Percentiles rank a stretch among this genome's conserved stretches.
These are phyloP conservation scores for Phaeosphaeria sp. DNA, from an alignment of 2,329 filamentous ascomycete genomes.

Conservation along the genomic window DNA sequence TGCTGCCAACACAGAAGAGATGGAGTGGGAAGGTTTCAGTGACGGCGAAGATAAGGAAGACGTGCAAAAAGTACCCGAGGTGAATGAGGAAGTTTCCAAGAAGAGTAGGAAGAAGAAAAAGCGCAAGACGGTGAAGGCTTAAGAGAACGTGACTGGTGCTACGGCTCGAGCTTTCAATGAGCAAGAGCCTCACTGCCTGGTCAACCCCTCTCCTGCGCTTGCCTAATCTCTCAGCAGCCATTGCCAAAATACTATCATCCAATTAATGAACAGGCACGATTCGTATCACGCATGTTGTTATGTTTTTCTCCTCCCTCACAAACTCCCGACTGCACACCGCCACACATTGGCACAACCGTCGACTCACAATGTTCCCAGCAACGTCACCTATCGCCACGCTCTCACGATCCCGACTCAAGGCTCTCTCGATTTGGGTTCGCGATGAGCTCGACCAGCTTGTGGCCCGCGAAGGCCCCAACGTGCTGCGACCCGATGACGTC, in stretches of 20 bases:
- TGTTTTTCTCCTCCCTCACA: neutral
- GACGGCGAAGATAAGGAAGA: slow-evolving; percentile 33
- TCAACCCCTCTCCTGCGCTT: neutral
- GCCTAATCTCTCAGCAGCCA: neutral
- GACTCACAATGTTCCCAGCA: slow-evolving; percentile 8
- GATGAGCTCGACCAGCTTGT: slow-evolving; percentile 56
- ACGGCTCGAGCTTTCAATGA: neutral
- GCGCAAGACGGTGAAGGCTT: slow-evolving; percentile 13
- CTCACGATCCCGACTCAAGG: slow-evolving; percentile 41
- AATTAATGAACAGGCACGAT: neutral
- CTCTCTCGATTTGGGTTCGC: slow-evolving; percentile 54
- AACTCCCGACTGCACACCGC: neutral
- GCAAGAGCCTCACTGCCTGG: neutral
- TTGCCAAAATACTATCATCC: neutral
- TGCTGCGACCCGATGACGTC: slow-evolving; percentile 53
- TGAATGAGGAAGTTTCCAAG: neutral
- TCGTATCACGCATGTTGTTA: neutral
- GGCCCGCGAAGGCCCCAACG: slow-evolving; percentile 54
- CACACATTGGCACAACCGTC: neutral
- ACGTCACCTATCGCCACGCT: slow-evolving; percentile 23
- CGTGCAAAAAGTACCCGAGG: neutral
- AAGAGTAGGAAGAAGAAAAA: slow-evolving; percentile 29
- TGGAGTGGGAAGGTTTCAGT: slow-evolving; percentile 55
- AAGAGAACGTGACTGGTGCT: neutral
- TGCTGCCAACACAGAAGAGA: slow-evolving; percentile 31